A percentile compares a stretch with the other conserved stretches of the same genome.
Evolutionary conservation across 768 basidiomycete genomes (phyloP).

Genomic region (Lactifluus subvellereus): DNA sequence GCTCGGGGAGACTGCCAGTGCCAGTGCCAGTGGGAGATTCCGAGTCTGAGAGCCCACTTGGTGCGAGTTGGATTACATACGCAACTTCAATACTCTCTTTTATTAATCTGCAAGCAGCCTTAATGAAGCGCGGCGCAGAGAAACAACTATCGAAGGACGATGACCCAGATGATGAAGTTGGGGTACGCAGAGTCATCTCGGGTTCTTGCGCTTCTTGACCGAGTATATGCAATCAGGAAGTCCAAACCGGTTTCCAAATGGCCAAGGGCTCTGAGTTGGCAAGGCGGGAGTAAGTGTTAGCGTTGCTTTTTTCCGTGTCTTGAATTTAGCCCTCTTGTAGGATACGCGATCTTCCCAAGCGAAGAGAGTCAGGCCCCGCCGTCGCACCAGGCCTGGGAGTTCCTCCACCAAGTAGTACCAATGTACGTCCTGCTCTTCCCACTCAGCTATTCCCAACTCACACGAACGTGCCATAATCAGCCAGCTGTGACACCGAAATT

Average conservation of each 20-base stretch:
- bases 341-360: constrained; percentile 61
- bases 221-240: constrained; percentile 34
- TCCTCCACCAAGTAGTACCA: constrained; percentile 26
- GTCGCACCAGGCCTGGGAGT: constrained; percentile 14
- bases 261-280: constrained; percentile 55
- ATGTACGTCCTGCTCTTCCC: constrained; percentile 27
- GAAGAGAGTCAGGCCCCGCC: constrained; percentile 29
- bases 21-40: too few species aligned
- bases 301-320: background rate
- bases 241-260: constrained; percentile 44
- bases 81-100: background rate
- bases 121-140: constrained; percentile 74
- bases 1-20: too few species aligned
- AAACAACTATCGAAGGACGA: constrained; percentile 59
- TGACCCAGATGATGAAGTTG: constrained; percentile 36
- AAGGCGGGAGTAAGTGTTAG: constrained; percentile 47
- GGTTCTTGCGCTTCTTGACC: background rate
- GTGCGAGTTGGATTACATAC: background rate
- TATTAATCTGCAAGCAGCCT: background rate
- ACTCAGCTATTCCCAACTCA: constrained; percentile 8
- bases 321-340: constrained; percentile 33
- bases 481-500: constrained; percentile 40
- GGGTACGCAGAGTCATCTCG: constrained; percentile 25
- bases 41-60: too few species aligned
- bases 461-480: constrained; percentile 5